Conservation (phyloP, 1,139 yeast genomes). For the Protomyces lactucae-debilis region DNA sequence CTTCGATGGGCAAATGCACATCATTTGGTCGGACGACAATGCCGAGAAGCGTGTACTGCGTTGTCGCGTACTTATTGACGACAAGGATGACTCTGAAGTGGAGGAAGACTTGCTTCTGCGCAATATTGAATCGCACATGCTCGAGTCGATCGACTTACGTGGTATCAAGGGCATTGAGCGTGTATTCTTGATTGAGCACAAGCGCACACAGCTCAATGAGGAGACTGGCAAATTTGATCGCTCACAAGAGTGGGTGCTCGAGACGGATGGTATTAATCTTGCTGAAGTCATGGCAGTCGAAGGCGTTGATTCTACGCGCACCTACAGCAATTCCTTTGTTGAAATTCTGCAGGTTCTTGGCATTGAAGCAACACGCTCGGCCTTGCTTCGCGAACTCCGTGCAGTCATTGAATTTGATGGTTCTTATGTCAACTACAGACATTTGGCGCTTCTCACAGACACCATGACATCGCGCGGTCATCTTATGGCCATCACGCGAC, state of each 20-base stretch:
- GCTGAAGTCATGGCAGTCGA: conserved; percentile 93
- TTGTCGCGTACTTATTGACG: conserved; percentile 90
- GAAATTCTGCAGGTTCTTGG: conserved; percentile 93
- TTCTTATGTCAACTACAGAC: conserved; percentile 97
- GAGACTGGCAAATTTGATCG: conserved; percentile 70
- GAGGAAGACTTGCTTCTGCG: conserved; percentile 96
- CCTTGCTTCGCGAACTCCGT: conserved; percentile 85
- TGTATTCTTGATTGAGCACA: conserved; percentile 89
- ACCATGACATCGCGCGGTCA: conserved; percentile 99
- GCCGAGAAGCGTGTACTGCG: conserved; percentile 95
- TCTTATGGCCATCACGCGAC: conserved; percentile 98
- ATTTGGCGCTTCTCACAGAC: conserved; percentile 94
- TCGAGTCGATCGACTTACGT: conserved; percentile 87
- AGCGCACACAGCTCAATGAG: conserved; percentile 47
- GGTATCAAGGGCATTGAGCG: conserved; percentile 95
- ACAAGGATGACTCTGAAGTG: conserved; percentile 72
- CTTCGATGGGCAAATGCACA: conserved; percentile 74
- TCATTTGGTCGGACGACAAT: conserved; percentile 98
- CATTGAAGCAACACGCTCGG: conserved; percentile 96
- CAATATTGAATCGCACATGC: conserved; percentile 93
- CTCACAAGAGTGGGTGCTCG: conserved; percentile 95
- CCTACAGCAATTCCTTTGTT: conserved; percentile 93
- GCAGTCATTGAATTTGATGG: conserved; percentile 99
- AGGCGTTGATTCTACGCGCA: conserved; percentile 86
- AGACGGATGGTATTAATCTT: conserved; percentile 95